Percentiles rank a stretch among this genome's conserved stretches.
phyloP scores from a whole-genome alignment of 257 asterid genomes.

The Solanum ossicruentum region DNA sequence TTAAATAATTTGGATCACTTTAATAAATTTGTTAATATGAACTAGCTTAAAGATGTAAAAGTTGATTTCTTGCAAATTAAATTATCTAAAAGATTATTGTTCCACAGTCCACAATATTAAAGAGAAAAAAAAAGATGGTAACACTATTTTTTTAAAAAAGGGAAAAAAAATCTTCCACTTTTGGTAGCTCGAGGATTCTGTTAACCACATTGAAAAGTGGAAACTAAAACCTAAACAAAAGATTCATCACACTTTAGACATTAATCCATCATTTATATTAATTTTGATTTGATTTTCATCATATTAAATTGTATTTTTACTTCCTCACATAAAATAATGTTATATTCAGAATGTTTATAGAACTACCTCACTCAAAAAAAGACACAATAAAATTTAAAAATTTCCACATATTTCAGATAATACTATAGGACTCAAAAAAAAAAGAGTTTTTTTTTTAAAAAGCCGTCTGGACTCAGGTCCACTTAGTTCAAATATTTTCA shows the following conservation, averaged over 20 bases:
- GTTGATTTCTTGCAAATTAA: not conserved
- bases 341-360: not conserved
- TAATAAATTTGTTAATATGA: not conserved
- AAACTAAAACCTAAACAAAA: not conserved
- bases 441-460: not conserved
- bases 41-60: not conserved
- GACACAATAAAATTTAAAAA: not conserved
- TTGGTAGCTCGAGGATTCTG: not conserved
- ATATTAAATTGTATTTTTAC: not conserved
- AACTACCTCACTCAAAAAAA: not conserved
- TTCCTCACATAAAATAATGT: not conserved
- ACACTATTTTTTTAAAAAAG: not conserved
- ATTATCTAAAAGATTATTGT: not conserved
- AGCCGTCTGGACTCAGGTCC: not conserved
- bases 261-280: not conserved
- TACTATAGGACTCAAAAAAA: not conserved
- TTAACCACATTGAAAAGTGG: not conserved
- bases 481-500: not conserved
- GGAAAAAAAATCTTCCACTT: not conserved
- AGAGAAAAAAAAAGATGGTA: not conserved
- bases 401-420: not conserved
- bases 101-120: not conserved
- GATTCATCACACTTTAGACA: not conserved
- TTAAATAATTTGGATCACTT: not conserved
- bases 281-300: not conserved